Evolutionary conservation across 495 filamentous ascomycete genomes (phyloP).

Genomic region (Aspergillus sclerotioniger): DNA sequence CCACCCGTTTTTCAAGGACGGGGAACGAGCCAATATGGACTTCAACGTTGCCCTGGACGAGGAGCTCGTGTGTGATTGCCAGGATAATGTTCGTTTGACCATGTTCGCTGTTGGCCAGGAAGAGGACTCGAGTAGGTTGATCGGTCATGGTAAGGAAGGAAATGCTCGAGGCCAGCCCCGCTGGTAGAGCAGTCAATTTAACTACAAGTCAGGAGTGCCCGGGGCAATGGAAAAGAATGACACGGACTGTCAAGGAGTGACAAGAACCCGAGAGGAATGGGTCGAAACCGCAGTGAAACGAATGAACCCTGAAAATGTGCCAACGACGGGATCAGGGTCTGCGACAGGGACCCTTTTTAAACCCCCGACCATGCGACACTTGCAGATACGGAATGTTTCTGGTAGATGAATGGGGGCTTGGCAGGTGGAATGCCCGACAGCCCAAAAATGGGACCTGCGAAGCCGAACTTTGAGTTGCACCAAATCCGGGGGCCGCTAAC

Average conservation of each 20-base stretch:
- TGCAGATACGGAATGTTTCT: not conserved
- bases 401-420: slow-evolving; percentile 2
- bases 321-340: not conserved
- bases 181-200: too few relatives aligned
- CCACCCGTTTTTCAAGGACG: slow-evolving; percentile 29
- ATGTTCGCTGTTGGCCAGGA: slow-evolving; percentile 56
- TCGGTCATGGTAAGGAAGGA: slow-evolving; percentile 1
- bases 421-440: not conserved
- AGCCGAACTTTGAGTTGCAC: too few relatives aligned
- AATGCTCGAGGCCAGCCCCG: not conserved
- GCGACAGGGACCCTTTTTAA: not conserved
- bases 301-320: not conserved
- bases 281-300: not conserved
- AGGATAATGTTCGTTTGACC: slow-evolving; percentile 57
- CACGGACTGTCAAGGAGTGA: not conserved
- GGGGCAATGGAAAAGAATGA: not conserved
- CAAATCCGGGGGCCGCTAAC: too few relatives aligned
- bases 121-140: slow-evolving; percentile 30
- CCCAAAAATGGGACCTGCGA: too few relatives aligned
- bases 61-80: slow-evolving; percentile 50
- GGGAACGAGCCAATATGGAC: slow-evolving; percentile 55
- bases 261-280: not conserved
- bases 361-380: not conserved
- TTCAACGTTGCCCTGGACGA: slow-evolving; percentile 41
- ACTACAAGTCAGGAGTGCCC: too few relatives aligned